Percentiles rank a stretch among this genome's conserved stretches.
These are phyloP conservation scores for Sporothrix mexicana DNA, from an alignment of 2,329 filamentous ascomycete genomes.

Conservation along the genomic window DNA sequence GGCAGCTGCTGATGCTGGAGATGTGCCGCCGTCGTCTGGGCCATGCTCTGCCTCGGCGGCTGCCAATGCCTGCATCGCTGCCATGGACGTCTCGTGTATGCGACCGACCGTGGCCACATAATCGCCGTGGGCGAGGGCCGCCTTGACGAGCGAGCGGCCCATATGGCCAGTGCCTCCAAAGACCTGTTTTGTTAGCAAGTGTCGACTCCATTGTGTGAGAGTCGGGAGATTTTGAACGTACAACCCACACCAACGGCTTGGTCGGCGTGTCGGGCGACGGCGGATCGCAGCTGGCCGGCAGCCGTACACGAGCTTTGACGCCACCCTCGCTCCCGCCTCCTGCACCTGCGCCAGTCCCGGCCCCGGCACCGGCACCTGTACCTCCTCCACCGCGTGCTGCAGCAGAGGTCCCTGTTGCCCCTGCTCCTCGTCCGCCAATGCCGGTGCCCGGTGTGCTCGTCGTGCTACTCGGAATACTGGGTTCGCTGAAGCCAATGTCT, in stretches of 20 bases:
- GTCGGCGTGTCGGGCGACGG: slow-evolving; percentile 72
- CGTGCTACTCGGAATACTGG: slow-evolving; percentile 20
- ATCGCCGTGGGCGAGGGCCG: slow-evolving; percentile 79
- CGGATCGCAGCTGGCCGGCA: slow-evolving; percentile 87
- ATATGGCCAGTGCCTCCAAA: slow-evolving; percentile 98
- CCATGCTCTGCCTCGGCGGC: slow-evolving; percentile 53
- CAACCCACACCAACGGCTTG: slow-evolving; percentile 86
- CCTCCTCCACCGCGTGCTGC: neutral
- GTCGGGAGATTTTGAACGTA: slow-evolving; percentile 53
- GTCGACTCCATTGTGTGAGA: neutral
- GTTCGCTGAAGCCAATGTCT: neutral
- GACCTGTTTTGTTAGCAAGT: slow-evolving; percentile 59
- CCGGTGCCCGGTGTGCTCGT: slow-evolving; percentile 20
- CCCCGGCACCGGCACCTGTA: neutral
- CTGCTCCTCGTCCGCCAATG: neutral
- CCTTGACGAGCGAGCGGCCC: slow-evolving; percentile 86
- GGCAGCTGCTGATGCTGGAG: slow-evolving; percentile 43
- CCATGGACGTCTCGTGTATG: slow-evolving; percentile 74
- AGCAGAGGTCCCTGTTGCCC: neutral
- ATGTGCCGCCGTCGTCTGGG: slow-evolving; percentile 58
- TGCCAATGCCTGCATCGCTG: slow-evolving; percentile 73
- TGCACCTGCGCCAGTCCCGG: no score
- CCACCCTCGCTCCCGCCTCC: neutral
- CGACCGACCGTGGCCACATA: slow-evolving; percentile 85
- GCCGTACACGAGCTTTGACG: slow-evolving; percentile 56